Evolutionary conservation across 345 rosid genomes (phyloP).

Genomic region (Eucalyptus brandiana): DNA sequence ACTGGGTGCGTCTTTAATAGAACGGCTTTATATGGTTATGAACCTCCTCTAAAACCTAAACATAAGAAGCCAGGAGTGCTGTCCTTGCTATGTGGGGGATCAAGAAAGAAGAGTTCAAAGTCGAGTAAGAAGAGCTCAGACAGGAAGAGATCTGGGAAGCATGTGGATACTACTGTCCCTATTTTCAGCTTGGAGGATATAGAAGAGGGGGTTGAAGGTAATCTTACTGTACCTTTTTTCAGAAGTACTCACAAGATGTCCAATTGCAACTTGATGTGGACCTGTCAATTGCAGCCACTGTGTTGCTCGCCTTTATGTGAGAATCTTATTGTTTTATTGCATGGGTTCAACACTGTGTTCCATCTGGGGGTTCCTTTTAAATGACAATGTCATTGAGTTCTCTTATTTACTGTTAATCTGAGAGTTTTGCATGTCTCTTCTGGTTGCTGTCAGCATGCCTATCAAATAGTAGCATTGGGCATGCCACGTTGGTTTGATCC

Average conservation of each 20-base stretch:
- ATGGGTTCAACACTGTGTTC: not conserved
- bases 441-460: not conserved
- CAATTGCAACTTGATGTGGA: not conserved
- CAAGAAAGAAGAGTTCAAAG: conserved; percentile 55
- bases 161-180: conserved; percentile 80
- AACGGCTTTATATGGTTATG: conserved; percentile 27
- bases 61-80: conserved; percentile 67
- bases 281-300: not conserved
- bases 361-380: not conserved
- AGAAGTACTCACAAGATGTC: not conserved
- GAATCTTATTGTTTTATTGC: not conserved
- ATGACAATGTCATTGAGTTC: not conserved
- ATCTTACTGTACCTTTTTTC: not conserved
- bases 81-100: conserved; percentile 82
- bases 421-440: not conserved
- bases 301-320: not conserved
- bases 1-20: conserved; percentile 97
- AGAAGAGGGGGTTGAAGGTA: conserved; percentile 98
- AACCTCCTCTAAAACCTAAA: conserved; percentile 66
- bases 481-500: not conserved
- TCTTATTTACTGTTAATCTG: not conserved
- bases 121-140: conserved; percentile 64
- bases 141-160: conserved; percentile 82
- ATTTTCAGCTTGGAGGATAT: conserved; percentile 88
- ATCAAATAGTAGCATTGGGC: not conserved